Base-by-base conservation (phyloP, 2,329 filamentous ascomycete genomes). In the Dactylella cylindrospora region DNA sequence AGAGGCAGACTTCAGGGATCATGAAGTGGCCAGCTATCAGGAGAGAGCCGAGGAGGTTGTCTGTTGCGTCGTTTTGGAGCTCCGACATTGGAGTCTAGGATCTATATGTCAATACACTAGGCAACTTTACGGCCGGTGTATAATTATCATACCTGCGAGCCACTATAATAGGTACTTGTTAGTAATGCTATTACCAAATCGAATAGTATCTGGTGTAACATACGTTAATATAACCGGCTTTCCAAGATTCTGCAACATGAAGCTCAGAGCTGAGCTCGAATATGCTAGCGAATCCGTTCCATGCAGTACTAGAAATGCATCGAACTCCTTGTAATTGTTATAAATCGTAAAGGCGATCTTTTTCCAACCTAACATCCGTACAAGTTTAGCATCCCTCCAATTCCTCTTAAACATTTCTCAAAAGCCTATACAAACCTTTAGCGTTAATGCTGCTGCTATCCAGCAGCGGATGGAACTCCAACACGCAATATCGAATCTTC, bases 361-460 rank as follows among this genome's bases (percentile, higher is more conserved):
- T 12, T 87, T 84, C 90, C 90, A 95, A 51, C 89, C 89, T 67
- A 23, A 13, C 8, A 28, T 17, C 12, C 15, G 10, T 36, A 36
- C 19, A 28, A 19, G 38, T 36, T 15, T 26, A n/a, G 10, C 5
- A 9, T 36, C 13, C 19, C 35, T 19, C 35, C 12, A 9, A 5
- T 20, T 17, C 13, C 3, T n/a, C 13, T 9, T 8, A 5, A 7
- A n/a, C 19, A 6, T n/a, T 17, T 10, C 17, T 32, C 39, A 12
- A 12, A 31, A 33, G 17, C 17, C 12, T 17, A 12, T 20, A 46
- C 90, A 89, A 95, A 55, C 89, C 89, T 35, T 81, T 80, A 13
- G 88, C 87, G 62, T 90, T 87, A 72, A 95, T 95, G 50, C 88
- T 93, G 71, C 86, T 91, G 65, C 88, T 94, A 74, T 96, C 90